Base-by-base conservation (phyloP, 805 yeast species). In the Wickerhamiella galacta region DNA sequence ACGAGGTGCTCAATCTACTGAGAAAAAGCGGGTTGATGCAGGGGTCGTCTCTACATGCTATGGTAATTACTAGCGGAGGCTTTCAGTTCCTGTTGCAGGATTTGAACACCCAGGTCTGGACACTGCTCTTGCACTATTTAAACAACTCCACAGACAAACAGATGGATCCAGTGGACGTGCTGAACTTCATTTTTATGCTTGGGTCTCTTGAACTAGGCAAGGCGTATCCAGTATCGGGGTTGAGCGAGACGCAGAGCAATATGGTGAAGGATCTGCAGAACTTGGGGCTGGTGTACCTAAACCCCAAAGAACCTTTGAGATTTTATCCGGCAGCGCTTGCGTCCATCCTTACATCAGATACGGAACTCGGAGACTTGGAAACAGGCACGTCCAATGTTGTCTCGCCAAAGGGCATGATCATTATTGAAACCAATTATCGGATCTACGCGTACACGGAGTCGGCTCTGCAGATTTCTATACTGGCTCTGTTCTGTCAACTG, bases 91-190 rank as follows among this genome's bases (percentile, higher is more conserved):
- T 90, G 39, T 60, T 90, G 28, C 98, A 87, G 54, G 95, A 85
- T 46, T 79, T 79, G 17, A 83, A 82, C 51, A 77, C 93, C 0
- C 98, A 90, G 54, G 75, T 90, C 12, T 90, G 98, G 98, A 75
- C 94, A 0, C 58, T 90, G 25, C 58, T 90, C 30, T 58, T 90
- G 25, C 95, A 90, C 51, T 90, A 90, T 51, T 58, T 90, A 39
- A 76, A 79, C 50, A 68, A 81, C 64, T 70, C 95, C 1, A 87
- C 80, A 47, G 72, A 73, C 18, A 63, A 81, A 32, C 71, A 79
- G 47, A 81, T 85, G 93, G 93, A 90, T 55, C 83, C 94, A 0
- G 96, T 90, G 14, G 98, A 90, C 48, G 93, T 90, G 23, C 62
- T 90, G 29, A 85, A 87, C 53, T 90, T 90, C 53, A 76, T 90